Evolutionary conservation across 768 basidiomycete genomes (phyloP).

Genomic region (Hygrophorus pudorinus): DNA sequence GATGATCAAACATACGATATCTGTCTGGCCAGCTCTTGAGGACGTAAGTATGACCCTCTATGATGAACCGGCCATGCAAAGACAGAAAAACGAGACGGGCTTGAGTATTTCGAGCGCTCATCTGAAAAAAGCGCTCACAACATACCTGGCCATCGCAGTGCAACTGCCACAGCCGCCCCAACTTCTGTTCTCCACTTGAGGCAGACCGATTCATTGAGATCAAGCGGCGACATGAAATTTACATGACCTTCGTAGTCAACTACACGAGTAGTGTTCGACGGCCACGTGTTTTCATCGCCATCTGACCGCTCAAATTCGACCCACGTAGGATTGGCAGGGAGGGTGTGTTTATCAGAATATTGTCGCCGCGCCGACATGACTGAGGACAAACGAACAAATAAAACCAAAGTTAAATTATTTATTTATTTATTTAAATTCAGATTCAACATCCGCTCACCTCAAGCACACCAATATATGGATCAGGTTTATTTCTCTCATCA

Average conservation of each 20-base stretch:
- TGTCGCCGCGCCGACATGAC: slow-evolving; percentile 8
- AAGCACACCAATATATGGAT: too few relatives aligned
- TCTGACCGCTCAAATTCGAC: slow-evolving; percentile 56
- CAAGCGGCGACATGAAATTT: slow-evolving; percentile 57
- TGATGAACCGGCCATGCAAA: neutral
- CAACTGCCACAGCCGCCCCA: slow-evolving; percentile 30
- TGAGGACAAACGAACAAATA: too few relatives aligned
- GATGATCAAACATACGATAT: slow-evolving; percentile 68
- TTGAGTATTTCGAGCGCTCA: slow-evolving; percentile 4
- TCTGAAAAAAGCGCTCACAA: slow-evolving; percentile 3
- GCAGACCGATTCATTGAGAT: slow-evolving; percentile 36
- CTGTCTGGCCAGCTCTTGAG: slow-evolving; percentile 54
- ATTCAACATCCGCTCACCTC: too few relatives aligned
- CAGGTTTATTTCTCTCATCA: neutral
- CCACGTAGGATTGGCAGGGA: slow-evolving; percentile 46
- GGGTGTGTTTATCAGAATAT: slow-evolving; percentile 17
- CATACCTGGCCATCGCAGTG: slow-evolving; percentile 42
- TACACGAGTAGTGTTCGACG: slow-evolving; percentile 39
- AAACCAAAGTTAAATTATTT: too few relatives aligned
- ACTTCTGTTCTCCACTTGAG: slow-evolving; percentile 49
- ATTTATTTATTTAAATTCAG: too few relatives aligned
- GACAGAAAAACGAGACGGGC: neutral
- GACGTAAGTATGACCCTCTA: slow-evolving; percentile 48
- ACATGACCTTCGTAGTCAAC: slow-evolving; percentile 56
- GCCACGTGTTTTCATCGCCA: slow-evolving; percentile 45